These are phyloP conservation scores for Lolium multiflorum DNA, from an alignment of 176 grass and related monocot species.

Conservation along the genomic window DNA sequence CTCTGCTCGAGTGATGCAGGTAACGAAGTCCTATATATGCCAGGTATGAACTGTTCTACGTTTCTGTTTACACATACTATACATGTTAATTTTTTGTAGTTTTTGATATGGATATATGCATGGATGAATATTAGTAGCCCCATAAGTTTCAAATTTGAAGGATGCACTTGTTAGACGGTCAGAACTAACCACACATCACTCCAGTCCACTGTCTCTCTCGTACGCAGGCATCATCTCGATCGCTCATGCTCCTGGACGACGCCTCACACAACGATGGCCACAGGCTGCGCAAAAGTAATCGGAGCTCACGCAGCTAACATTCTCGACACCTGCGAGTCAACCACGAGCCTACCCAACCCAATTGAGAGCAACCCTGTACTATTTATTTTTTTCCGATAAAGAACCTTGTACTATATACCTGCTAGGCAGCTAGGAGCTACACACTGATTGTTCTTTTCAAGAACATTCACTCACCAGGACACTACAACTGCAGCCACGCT, in stretches of 20 bases:
- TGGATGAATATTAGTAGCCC: too few species aligned
- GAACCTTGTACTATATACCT: neutral
- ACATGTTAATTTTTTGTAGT: too few species aligned
- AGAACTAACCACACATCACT: neutral
- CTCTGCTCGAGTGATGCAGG: too few species aligned
- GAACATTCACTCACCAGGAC: neutral
- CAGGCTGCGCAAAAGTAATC: neutral
- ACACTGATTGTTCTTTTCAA: neutral
- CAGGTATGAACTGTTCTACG: too few species aligned
- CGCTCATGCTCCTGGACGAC: neutral
- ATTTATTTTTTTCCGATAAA: too few species aligned
- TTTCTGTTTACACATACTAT: too few species aligned
- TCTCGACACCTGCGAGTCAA: conserved; percentile 1
- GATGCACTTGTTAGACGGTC: neutral
- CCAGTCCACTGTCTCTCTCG: neutral
- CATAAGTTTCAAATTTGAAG: too few species aligned
- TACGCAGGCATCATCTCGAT: neutral
- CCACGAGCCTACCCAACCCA: neutral
- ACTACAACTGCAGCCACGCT: neutral
- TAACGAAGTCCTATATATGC: too few species aligned
- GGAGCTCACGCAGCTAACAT: neutral
- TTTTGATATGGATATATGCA: too few species aligned
- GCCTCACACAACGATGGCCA: neutral
- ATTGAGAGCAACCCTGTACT: neutral
- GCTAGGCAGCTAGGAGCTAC: neutral